These are phyloP conservation scores for Gypsophila paniculata DNA, from an alignment of 179 eudicot species.

Conservation along the genomic window DNA sequence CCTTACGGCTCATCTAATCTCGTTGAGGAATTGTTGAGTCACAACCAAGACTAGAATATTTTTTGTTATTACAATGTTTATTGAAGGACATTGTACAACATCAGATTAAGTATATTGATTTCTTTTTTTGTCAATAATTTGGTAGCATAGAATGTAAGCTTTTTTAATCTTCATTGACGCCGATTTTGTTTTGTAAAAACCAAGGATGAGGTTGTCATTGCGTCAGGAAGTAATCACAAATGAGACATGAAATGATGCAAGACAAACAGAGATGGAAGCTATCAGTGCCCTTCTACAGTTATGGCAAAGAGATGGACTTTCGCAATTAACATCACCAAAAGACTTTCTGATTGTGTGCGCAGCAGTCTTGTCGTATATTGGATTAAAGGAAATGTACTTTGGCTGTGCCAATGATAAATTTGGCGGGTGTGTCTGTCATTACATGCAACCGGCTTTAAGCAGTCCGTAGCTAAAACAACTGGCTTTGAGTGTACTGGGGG, in stretches of 20 bases:
- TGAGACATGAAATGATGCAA: slow-evolving; percentile 75
- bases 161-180: too few relatives aligned
- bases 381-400: slow-evolving; percentile 69
- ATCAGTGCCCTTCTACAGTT: slow-evolving; percentile 53
- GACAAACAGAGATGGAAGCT: slow-evolving; percentile 91
- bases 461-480: slow-evolving; percentile 21
- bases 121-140: too few relatives aligned
- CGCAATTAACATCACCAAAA: slow-evolving; percentile 46
- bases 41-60: too few relatives aligned
- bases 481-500: slow-evolving; percentile 75
- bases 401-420: slow-evolving; percentile 87
- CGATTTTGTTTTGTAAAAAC: too few relatives aligned
- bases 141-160: too few relatives aligned
- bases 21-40: too few relatives aligned
- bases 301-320: slow-evolving; percentile 56
- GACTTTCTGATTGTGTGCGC: slow-evolving; percentile 69
- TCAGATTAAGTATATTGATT: too few relatives aligned
- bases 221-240: slow-evolving; percentile 73
- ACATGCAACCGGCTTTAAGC: slow-evolving; percentile 38
- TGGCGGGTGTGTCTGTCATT: slow-evolving; percentile 84
- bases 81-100: too few relatives aligned
- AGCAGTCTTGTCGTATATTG: slow-evolving; percentile 63
- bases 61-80: too few relatives aligned
- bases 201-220: slow-evolving; percentile 51
- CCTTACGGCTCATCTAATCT: too few relatives aligned